Evolutionary conservation across 495 filamentous ascomycete genomes (phyloP).

Genomic region (Platismatia glauca): DNA sequence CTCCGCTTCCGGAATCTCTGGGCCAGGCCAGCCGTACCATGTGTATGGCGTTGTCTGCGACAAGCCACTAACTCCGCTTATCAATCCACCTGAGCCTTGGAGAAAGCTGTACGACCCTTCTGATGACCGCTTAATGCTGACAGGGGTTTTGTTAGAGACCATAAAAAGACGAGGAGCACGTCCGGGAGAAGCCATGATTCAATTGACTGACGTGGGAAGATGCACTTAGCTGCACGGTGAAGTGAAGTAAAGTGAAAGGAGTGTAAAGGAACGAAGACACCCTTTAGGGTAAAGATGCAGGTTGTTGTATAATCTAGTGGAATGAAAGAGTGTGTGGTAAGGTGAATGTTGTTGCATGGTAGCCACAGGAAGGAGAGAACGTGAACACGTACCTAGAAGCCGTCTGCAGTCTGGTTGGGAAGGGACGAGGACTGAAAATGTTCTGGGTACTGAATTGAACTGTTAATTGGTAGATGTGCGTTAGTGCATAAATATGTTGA

Average conservation of each 20-base stretch:
- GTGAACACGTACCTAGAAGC: no score
- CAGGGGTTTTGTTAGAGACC: slow-evolving; percentile 86
- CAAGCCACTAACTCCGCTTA: slow-evolving; percentile 81
- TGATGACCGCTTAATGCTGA: slow-evolving; percentile 86
- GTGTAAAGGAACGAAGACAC: background rate
- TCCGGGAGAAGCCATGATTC: background rate
- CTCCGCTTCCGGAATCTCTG: slow-evolving; percentile 72
- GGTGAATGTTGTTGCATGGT: background rate
- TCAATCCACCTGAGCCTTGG: slow-evolving; percentile 91
- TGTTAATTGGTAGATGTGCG: background rate
- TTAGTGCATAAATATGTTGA: background rate
- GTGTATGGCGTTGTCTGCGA: slow-evolving; percentile 87
- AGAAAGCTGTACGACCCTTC: slow-evolving; percentile 78
- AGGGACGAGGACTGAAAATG: background rate
- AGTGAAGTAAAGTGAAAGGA: background rate
- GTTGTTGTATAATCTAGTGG: background rate
- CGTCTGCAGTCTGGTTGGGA: background rate
- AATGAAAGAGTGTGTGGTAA: background rate
- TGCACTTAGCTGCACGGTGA: background rate
- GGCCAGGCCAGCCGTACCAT: slow-evolving; percentile 96
- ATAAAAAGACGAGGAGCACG: slow-evolving; percentile 51
- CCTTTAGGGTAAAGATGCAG: background rate
- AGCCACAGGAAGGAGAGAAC: background rate
- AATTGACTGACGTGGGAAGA: background rate
- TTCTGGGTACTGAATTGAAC: no score